A percentile compares a stretch with the other conserved stretches of the same genome.
phyloP scores from a whole-genome alignment of 2,329 filamentous ascomycete genomes.

The Pseudogymnoascus destructans region DNA sequence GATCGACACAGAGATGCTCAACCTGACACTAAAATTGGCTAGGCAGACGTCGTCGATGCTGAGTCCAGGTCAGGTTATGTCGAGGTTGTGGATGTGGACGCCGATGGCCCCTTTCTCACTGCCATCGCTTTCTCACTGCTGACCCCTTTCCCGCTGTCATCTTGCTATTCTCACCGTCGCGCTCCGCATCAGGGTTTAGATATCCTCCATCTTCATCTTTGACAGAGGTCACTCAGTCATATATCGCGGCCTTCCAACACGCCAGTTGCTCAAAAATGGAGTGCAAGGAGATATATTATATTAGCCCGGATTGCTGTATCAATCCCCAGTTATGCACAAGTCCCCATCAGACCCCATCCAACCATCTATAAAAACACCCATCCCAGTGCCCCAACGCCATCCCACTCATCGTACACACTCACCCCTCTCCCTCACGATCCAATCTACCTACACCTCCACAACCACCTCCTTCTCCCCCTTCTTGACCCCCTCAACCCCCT shows the following conservation, averaged over 20 bases:
- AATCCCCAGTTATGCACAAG: not conserved
- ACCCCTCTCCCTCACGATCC: not conserved
- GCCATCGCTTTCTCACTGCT: too few species aligned
- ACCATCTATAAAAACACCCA: not conserved
- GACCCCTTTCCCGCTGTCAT: too few species aligned
- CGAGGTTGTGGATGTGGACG: too few species aligned
- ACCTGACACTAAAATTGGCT: too few species aligned
- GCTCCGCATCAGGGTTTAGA: too few species aligned
- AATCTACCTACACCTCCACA: not conserved
- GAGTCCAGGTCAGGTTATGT: too few species aligned
- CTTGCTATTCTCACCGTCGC: not conserved
- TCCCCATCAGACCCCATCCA: not conserved
- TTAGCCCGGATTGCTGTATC: not conserved
- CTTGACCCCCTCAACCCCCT: not conserved
- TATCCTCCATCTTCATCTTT: too few species aligned
- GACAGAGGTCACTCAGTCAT: too few species aligned
- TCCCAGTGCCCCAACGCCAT: not conserved
- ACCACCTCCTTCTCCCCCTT: not conserved
- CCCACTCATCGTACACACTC: slow-evolving; percentile 1
- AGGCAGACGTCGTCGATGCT: too few species aligned
- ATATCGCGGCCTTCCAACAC: too few species aligned
- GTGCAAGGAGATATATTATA: not conserved
- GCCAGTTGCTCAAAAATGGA: not conserved
- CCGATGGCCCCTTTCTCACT: too few species aligned
- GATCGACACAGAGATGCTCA: too few species aligned